phyloP scores from a whole-genome alignment of 164 flowering plant genomes.

The Akebia trifoliata region DNA sequence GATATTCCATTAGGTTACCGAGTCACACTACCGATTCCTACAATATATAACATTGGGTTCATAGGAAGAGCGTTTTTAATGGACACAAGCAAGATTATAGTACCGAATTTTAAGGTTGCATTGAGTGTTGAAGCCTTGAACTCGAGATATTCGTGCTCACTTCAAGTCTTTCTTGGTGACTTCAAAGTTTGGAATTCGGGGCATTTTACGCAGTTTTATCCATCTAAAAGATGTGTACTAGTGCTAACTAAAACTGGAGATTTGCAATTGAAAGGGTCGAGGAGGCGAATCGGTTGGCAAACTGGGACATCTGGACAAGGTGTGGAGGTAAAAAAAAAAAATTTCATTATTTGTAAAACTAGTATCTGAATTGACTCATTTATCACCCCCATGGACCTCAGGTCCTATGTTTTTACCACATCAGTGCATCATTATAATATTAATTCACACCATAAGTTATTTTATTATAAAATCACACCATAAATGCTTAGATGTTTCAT shows the following conservation, averaged over 20 bases:
- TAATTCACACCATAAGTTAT: too few species aligned
- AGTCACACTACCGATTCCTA: constrained; percentile 46
- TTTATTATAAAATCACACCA: too few species aligned
- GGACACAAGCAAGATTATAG: constrained; percentile 27
- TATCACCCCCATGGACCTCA: too few species aligned
- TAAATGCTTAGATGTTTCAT: too few species aligned
- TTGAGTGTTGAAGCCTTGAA: constrained; percentile 51
- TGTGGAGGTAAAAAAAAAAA: constrained; percentile 77
- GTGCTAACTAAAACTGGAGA: constrained; percentile 58
- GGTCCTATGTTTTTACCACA: too few species aligned
- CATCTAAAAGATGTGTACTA: constrained; percentile 43
- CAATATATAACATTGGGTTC: constrained; percentile 36
- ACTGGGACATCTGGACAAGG: constrained; percentile 76
- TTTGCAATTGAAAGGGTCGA: constrained; percentile 45
- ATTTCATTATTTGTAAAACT: too few species aligned
- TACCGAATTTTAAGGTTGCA: constrained; percentile 51
- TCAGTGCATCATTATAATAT: too few species aligned
- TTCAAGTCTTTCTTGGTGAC: constrained; percentile 66
- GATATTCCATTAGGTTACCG: constrained; percentile 37
- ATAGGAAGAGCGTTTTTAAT: constrained; percentile 60
- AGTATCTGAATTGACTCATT: too few species aligned
- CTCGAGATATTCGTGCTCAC: constrained; percentile 49
- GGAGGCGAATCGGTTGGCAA: constrained; percentile 57
- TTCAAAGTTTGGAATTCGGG: constrained; percentile 77
- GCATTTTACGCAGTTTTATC: constrained; percentile 47